These are phyloP conservation scores for Trichomonascus vanleenenianus DNA, from an alignment of 805 yeast genomes.

Conservation along the genomic window DNA sequence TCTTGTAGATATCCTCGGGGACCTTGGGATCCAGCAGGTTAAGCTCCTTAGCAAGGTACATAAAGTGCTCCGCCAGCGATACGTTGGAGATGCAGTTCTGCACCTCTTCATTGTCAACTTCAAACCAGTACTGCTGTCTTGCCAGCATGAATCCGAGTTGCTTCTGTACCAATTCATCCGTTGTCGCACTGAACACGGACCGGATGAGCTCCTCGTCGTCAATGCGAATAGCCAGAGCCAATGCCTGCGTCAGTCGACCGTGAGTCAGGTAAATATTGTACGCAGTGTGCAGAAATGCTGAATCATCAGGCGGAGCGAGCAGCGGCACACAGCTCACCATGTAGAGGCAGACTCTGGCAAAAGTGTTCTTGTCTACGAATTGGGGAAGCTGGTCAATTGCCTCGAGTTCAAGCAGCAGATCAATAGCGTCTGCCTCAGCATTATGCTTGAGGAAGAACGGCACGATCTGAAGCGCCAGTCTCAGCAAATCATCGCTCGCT, in stretches of 20 bases:
- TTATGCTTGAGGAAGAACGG: slow-evolving; percentile 90
- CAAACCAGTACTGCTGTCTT: slow-evolving; percentile 76
- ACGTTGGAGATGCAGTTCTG: slow-evolving; percentile 81
- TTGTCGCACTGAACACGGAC: slow-evolving; percentile 74
- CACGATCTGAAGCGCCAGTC: slow-evolving; percentile 67
- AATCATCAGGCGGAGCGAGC: slow-evolving; percentile 90
- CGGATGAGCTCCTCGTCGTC: slow-evolving; percentile 73
- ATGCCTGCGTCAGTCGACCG: slow-evolving; percentile 79
- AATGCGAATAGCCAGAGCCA: slow-evolving; percentile 79
- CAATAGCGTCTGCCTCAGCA: slow-evolving; percentile 98
- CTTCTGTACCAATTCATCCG: slow-evolving; percentile 63
- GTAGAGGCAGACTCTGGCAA: slow-evolving; percentile 83
- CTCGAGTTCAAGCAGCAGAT: slow-evolving; percentile 83
- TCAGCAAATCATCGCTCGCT: slow-evolving; percentile 39
- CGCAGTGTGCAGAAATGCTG: slow-evolving; percentile 79
- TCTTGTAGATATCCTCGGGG: slow-evolving; percentile 91
- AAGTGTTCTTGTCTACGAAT: slow-evolving; percentile 78
- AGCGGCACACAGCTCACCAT: slow-evolving; percentile 96
- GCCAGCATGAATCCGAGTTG: slow-evolving; percentile 88
- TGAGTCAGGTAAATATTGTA: slow-evolving; percentile 74
- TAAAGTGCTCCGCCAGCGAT: slow-evolving; percentile 68
- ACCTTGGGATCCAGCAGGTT: slow-evolving; percentile 83
- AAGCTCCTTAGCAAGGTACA: slow-evolving; percentile 76
- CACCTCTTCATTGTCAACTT: slow-evolving; percentile 45
- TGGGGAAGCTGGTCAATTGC: slow-evolving; percentile 73